Evolutionary conservation across 148 eudicot species (phyloP).

Genomic region (Rhododendron kiyosumense): DNA sequence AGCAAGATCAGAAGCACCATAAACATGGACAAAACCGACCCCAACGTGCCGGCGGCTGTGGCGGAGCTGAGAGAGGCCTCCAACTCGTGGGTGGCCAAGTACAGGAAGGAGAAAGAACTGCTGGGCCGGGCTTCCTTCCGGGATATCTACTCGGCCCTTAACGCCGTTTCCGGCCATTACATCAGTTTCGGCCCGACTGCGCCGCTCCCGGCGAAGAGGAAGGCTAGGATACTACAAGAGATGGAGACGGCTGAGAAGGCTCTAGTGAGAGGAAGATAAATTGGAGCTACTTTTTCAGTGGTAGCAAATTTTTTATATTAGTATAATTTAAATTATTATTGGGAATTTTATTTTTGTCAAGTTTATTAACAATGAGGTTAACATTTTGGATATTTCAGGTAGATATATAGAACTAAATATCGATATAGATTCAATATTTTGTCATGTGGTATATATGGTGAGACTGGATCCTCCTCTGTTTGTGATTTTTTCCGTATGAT

Average conservation of each 20-base stretch:
- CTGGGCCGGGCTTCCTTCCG: slow-evolving; percentile 75
- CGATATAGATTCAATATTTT: no score
- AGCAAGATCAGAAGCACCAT: slow-evolving; percentile 65
- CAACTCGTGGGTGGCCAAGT: slow-evolving; percentile 95
- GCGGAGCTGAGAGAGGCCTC: slow-evolving; percentile 71
- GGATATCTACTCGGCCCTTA: slow-evolving; percentile 90
- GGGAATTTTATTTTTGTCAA: background rate
- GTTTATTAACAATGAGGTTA: background rate
- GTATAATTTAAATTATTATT: background rate
- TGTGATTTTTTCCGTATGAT: background rate
- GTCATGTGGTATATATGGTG: background rate
- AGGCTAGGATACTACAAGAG: slow-evolving; percentile 81
- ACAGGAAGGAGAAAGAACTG: slow-evolving; percentile 72
- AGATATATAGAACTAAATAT: background rate
- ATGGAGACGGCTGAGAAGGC: slow-evolving; percentile 93
- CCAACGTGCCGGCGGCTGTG: slow-evolving; percentile 70
- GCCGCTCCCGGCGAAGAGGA: slow-evolving; percentile 79
- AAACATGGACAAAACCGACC: slow-evolving; percentile 57
- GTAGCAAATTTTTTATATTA: background rate
- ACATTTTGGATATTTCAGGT: background rate
- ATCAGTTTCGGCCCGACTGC: slow-evolving; percentile 88
- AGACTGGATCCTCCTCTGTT: no score
- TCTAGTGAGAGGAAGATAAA: slow-evolving; percentile 70
- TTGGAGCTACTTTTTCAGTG: background rate
- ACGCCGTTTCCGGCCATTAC: slow-evolving; percentile 95